Evolutionary conservation across 2,329 filamentous ascomycete species (phyloP).

Genomic region (Coniochaeta pulveracea): DNA sequence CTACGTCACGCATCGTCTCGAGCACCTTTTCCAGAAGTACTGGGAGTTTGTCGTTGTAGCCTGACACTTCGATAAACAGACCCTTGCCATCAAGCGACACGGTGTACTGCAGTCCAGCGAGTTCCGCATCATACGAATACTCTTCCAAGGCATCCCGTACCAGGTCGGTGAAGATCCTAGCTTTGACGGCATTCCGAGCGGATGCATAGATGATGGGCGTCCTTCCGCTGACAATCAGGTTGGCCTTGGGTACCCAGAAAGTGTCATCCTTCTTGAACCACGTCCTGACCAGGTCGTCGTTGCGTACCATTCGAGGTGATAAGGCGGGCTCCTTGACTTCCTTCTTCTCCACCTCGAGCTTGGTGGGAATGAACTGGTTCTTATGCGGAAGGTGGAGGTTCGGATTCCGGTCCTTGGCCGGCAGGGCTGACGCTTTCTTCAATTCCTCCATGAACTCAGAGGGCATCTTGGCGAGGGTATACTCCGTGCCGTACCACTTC

Average conservation of each 20-base stretch:
- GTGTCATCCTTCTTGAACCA: slow-evolving; percentile 99
- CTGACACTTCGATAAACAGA: slow-evolving; percentile 66
- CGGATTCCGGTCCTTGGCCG: slow-evolving; percentile 46
- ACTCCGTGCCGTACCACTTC: slow-evolving; percentile 97
- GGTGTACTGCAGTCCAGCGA: slow-evolving; percentile 78
- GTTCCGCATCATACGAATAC: slow-evolving; percentile 91
- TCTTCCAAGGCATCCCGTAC: slow-evolving; percentile 83
- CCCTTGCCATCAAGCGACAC: slow-evolving; percentile 64
- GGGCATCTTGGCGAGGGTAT: slow-evolving; percentile 72
- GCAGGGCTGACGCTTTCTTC: slow-evolving; percentile 47
- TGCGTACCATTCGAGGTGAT: slow-evolving; percentile 71
- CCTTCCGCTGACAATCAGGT: slow-evolving; percentile 68
- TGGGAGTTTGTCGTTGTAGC: slow-evolving; percentile 93
- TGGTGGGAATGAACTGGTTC: slow-evolving; percentile 92
- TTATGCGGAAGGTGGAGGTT: slow-evolving; percentile 79
- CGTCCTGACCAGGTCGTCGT: slow-evolving; percentile 67
- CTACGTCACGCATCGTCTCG: slow-evolving; percentile 70
- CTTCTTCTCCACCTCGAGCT: slow-evolving; percentile 90
- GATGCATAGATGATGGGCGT: slow-evolving; percentile 72
- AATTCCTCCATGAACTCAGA: slow-evolving; percentile 63
- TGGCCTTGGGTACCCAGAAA: slow-evolving; percentile 96
- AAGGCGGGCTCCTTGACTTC: slow-evolving; percentile 66
- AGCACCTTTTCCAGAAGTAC: slow-evolving; percentile 86
- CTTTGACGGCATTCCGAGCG: slow-evolving; percentile 67
- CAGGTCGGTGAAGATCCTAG: slow-evolving; percentile 70